Conservation (phyloP, 2,329 filamentous ascomycete genomes). For the Ophiostoma populinum region DNA sequence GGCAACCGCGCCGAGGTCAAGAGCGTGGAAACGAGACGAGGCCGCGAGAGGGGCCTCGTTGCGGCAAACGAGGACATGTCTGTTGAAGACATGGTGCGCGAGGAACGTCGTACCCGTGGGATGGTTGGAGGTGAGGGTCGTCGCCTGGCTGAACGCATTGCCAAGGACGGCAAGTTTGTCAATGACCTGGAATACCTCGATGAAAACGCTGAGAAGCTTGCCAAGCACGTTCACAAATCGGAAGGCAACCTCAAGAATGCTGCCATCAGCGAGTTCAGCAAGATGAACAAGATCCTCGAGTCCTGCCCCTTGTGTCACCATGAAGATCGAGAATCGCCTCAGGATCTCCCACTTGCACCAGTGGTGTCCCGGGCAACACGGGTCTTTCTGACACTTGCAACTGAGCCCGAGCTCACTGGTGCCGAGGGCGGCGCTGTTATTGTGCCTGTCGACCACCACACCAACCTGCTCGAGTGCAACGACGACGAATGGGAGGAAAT, state of each 20-base stretch:
- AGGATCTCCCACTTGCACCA: conserved; percentile 57
- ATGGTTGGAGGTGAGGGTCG: conserved; percentile 64
- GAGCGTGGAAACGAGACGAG: conserved; percentile 60
- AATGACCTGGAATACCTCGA: conserved; percentile 94
- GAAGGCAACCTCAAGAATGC: conserved; percentile 75
- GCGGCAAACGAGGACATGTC: conserved; percentile 90
- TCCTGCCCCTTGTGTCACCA: conserved; percentile 82
- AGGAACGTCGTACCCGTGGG: conserved; percentile 72
- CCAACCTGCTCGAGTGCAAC: conserved; percentile 90
- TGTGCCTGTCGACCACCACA: conserved; percentile 71
- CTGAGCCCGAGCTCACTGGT: conserved; percentile 67
- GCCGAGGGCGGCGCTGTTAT: conserved; percentile 66
- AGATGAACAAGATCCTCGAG: conserved; percentile 73
- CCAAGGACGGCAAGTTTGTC: conserved; percentile 81
- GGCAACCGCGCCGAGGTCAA: conserved; percentile 59
- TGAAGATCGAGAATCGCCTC: conserved; percentile 54
- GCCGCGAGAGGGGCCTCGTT: conserved; percentile 67
- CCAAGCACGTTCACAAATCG: conserved; percentile 71
- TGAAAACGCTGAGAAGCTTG: conserved; percentile 83
- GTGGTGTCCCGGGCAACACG: conserved; percentile 73
- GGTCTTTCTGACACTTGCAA: conserved; percentile 74
- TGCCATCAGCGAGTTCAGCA: conserved; percentile 77
- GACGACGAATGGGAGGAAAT: conserved; percentile 99
- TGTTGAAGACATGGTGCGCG: conserved; percentile 91
- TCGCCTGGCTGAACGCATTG: conserved; percentile 78